A percentile compares a stretch with the other conserved stretches of the same genome.
phyloP scores from a whole-genome alignment of 2,329 filamentous ascomycete species.

The Xylaria sp. region DNA sequence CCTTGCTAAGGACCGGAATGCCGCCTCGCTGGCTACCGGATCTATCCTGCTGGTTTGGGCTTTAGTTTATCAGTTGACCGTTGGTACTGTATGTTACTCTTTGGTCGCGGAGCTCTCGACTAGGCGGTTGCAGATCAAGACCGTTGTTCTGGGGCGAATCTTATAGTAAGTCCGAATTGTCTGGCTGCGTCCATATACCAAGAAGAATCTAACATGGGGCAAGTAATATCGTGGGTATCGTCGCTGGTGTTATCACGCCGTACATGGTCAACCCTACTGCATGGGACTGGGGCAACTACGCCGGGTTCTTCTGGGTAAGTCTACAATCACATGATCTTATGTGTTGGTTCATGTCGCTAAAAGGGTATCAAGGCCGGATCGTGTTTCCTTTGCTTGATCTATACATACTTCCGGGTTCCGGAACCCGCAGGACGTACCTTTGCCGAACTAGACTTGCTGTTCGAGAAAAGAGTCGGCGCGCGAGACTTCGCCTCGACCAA shows the following conservation, averaged over 20 bases:
- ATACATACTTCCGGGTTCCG: conserved; percentile 74
- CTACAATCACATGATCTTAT: neutral
- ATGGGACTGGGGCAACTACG: conserved; percentile 84
- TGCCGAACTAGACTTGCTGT: conserved; percentile 79
- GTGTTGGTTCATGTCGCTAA: conserved; percentile 1
- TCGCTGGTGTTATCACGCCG: conserved; percentile 75
- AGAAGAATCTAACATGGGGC: conserved; percentile 13
- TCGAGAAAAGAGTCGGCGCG: conserved; percentile 66
- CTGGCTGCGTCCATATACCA: neutral
- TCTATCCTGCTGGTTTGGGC: conserved; percentile 81
- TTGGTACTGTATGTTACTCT: conserved; percentile 86
- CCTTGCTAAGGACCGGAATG: conserved; percentile 59
- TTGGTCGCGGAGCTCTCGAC: conserved; percentile 81
- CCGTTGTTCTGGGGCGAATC: conserved; percentile 78
- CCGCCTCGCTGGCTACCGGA: conserved; percentile 71
- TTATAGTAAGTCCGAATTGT: conserved; percentile 48
- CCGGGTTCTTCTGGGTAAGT: conserved; percentile 77
- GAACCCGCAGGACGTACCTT: conserved; percentile 77
- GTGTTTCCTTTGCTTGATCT: conserved; percentile 75
- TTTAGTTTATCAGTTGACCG: conserved; percentile 76
- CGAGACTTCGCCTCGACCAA: conserved; percentile 62
- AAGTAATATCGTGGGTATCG: conserved; percentile 73
- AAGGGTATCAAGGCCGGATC: conserved; percentile 52
- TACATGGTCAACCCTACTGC: conserved; percentile 87
- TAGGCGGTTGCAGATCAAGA: conserved; percentile 81